Conservation (phyloP, 305 asterid species). For the Petunia hybrid region DNA sequence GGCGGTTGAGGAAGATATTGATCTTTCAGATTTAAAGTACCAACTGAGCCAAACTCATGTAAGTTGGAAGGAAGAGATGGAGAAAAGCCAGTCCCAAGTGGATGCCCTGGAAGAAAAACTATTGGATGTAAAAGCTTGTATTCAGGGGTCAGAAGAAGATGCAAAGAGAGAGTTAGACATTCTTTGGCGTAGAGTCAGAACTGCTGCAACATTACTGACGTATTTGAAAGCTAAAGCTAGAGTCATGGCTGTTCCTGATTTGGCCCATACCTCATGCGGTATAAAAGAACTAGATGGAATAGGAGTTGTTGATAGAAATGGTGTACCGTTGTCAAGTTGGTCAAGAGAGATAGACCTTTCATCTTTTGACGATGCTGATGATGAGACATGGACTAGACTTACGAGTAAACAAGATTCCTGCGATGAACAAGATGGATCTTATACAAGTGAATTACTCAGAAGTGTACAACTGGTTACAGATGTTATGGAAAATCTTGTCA, state of each 20-base stretch:
- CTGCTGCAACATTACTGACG: slow-evolving; percentile 75
- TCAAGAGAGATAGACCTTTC: slow-evolving; percentile 65
- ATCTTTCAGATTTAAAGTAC: slow-evolving; percentile 53
- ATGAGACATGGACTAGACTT: slow-evolving; percentile 66
- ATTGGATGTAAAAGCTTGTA: slow-evolving; percentile 61
- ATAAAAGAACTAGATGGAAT: slow-evolving; percentile 75
- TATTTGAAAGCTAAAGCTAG: slow-evolving; percentile 89
- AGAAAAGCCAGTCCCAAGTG: slow-evolving; percentile 62
- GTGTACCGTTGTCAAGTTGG: slow-evolving; percentile 75
- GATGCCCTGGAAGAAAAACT: slow-evolving; percentile 75
- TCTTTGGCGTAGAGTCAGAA: slow-evolving; percentile 89
- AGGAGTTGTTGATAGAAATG: slow-evolving; percentile 80
- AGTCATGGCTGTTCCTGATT: slow-evolving; percentile 77
- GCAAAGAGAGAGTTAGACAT: slow-evolving; percentile 73
- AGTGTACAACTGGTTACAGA: slow-evolving; percentile 81
- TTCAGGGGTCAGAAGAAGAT: slow-evolving; percentile 67
- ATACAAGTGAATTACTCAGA: slow-evolving; percentile 64
- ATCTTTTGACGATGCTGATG: slow-evolving; percentile 57
- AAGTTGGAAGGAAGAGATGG: slow-evolving; percentile 78
- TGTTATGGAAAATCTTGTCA: slow-evolving; percentile 92
- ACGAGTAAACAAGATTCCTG: slow-evolving; percentile 53
- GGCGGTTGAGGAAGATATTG: slow-evolving; percentile 66
- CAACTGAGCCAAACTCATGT: slow-evolving; percentile 55
- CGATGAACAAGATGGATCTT: slow-evolving; percentile 77
- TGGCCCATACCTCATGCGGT: slow-evolving; percentile 78